phyloP scores from a whole-genome alignment of 1,284 basidiomycete species.

The Papiliotrema laurentii region DNA sequence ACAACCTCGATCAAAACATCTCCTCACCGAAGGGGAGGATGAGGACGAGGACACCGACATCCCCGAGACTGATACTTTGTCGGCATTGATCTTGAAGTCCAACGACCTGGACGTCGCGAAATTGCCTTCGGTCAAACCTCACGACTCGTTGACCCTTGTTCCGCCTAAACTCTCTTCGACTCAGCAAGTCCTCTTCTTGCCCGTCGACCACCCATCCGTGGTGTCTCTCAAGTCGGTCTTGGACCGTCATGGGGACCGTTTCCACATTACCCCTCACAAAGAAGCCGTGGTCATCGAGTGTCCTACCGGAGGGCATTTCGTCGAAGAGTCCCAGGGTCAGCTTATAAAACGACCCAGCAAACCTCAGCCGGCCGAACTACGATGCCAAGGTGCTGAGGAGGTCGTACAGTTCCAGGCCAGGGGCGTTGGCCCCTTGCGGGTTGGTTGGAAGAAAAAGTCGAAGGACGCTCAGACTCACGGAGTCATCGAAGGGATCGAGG shows the following conservation, averaged over 20 bases:
- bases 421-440: conserved; percentile 72
- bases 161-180: conserved; percentile 58
- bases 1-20: conserved; percentile 11
- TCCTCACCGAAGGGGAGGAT: conserved; percentile 32
- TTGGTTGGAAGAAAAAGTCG: conserved; percentile 65
- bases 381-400: conserved; percentile 68
- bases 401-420: conserved; percentile 62
- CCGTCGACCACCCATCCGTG: conserved; percentile 59
- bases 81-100: conserved; percentile 20
- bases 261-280: conserved; percentile 57
- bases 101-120: conserved; percentile 48
- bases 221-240: conserved; percentile 67
- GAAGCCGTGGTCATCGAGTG: conserved; percentile 75
- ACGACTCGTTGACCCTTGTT: conserved; percentile 35
- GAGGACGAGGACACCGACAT: conserved; percentile 60
- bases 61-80: conserved; percentile 22
- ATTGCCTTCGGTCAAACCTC: conserved; percentile 36
- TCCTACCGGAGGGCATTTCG: conserved; percentile 56
- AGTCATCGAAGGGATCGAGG: conserved; percentile 77
- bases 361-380: conserved; percentile 47
- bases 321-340: conserved; percentile 18
- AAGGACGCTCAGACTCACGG: conserved; percentile 59
- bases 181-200: conserved; percentile 68
- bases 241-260: conserved; percentile 64
- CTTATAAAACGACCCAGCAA: conserved; percentile 44